A percentile compares a stretch with the other conserved stretches of the same genome.
Evolutionary conservation across 2,329 filamentous ascomycete genomes (phyloP).

Genomic region (Colletotrichum ledebouriae): DNA sequence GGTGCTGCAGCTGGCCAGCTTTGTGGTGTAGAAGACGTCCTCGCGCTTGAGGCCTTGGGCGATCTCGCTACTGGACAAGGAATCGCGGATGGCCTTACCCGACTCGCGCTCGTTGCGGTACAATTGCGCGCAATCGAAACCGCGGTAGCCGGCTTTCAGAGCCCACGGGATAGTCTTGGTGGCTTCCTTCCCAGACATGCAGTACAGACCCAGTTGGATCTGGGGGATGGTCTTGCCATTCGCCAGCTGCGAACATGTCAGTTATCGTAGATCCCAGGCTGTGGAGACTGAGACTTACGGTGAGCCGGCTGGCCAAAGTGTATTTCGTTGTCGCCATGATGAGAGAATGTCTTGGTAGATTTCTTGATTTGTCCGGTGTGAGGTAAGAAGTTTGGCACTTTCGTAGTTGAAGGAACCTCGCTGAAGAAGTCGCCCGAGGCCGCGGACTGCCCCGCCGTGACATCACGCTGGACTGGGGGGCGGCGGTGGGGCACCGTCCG

Average conservation of each 20-base stretch:
- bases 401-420: constrained; percentile 13
- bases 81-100: constrained; percentile 73
- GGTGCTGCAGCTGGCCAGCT: constrained; percentile 75
- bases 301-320: constrained; percentile 33
- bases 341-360: neutral
- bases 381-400: neutral
- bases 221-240: constrained; percentile 78
- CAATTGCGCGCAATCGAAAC: constrained; percentile 67
- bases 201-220: constrained; percentile 81
- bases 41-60: constrained; percentile 68
- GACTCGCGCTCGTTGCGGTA: constrained; percentile 79
- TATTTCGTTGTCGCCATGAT: constrained; percentile 33
- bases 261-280: neutral
- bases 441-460: constrained; percentile 40
- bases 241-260: constrained; percentile 59
- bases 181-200: constrained; percentile 74
- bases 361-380: no score
- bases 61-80: constrained; percentile 63
- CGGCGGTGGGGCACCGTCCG: constrained; percentile 29
- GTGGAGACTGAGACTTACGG: constrained; percentile 16
- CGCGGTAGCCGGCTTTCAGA: constrained; percentile 66
- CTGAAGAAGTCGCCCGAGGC: neutral
- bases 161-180: constrained; percentile 69
- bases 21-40: constrained; percentile 85
- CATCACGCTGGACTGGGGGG: constrained; percentile 38